Percentiles rank a stretch among this genome's conserved stretches.
phyloP scores from a whole-genome alignment of 306 rosid genomes.

The Dalbergia oliveri region DNA sequence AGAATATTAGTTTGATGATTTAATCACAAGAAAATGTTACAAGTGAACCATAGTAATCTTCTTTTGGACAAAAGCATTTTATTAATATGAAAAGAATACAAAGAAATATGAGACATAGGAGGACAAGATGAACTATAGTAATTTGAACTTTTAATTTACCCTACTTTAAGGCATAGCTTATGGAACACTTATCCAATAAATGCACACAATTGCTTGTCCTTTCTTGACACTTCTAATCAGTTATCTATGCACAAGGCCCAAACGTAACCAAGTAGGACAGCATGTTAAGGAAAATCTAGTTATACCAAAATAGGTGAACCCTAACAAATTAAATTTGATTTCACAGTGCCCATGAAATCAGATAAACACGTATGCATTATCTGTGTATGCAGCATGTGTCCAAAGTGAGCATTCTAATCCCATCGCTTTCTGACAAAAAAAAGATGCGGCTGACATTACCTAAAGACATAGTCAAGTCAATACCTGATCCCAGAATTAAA shows the following conservation, averaged over 20 bases:
- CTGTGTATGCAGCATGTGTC: not conserved
- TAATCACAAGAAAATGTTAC: slow-evolving; percentile 30
- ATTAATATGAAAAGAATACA: not conserved
- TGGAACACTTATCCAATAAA: not conserved
- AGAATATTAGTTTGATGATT: slow-evolving; percentile 39
- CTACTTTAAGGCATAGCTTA: slow-evolving; percentile 28
- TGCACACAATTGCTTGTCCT: slow-evolving; percentile 7
- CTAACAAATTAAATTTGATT: slow-evolving; percentile 19
- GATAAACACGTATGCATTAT: not conserved
- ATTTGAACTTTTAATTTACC: slow-evolving; percentile 11
- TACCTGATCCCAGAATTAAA: slow-evolving; percentile 14
- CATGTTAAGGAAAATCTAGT: slow-evolving; percentile 25
- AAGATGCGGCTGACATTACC: not conserved
- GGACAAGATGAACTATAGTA: slow-evolving; percentile 22
- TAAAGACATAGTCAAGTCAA: not conserved
- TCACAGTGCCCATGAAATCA: slow-evolving; percentile 30
- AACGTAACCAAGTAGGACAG: slow-evolving; percentile 6
- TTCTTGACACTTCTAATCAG: slow-evolving; percentile 12
- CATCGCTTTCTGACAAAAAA: not conserved
- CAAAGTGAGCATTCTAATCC: not conserved
- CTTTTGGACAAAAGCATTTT: not conserved
- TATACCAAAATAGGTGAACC: slow-evolving; percentile 26
- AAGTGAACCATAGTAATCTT: slow-evolving; percentile 15
- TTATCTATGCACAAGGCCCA: not conserved
- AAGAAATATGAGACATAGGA: not conserved